Evolutionary conservation across 2,329 filamentous ascomycete genomes (phyloP), one percentile per base, ranked within the genome.

Genomic region (Neofusicoccum sp.): DNA sequence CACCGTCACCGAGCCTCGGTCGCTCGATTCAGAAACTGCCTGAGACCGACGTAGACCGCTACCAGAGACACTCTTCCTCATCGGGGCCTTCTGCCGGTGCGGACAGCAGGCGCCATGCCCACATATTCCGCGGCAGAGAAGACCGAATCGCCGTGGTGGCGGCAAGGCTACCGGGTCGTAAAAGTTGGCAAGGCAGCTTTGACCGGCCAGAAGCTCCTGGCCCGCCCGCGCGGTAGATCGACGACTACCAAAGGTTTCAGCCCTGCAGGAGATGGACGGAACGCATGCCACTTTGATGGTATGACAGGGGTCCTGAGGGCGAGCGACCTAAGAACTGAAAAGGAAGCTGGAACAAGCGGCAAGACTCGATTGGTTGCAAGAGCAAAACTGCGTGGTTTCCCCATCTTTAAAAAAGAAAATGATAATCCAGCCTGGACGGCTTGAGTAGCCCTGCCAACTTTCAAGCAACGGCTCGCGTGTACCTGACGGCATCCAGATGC

Each of bases 21-120:
- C 22, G n/a, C 36, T 9, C 29, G 7, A 44, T 56, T 31, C 9
- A 44, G 54, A 58, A 45, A 34, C 28, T 14, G 54, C 22, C 4
- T 28, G n/a, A 58, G 41, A 11, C 8, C 31, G n/a, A 29, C 22
- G 54, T 41, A 8, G 31, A 31, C 43, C 45, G 54, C 41, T 45
- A 47, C 45, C 54, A 22, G 11, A 45, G 12, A 45, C 29, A 34
- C 39, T 45, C 54, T 58, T 58, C 54, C 54, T 45, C 12, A 45
- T 36, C 12, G 6, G 39, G 54, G 3, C n/a, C 4, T 36, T 45
- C 54, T 34, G 28, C 54, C 54, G 54, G 16, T 9, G 31, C 54
- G 39, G 45, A 31, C 16, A 36, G 54, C 14, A 22, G 43, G 33
- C 22, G 14, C 16, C 52, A 56, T 34, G 16, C 14, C n/a, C 34